Conservation (phyloP, 2,329 filamentous ascomycete genomes). For the Penicillium sp. region DNA sequence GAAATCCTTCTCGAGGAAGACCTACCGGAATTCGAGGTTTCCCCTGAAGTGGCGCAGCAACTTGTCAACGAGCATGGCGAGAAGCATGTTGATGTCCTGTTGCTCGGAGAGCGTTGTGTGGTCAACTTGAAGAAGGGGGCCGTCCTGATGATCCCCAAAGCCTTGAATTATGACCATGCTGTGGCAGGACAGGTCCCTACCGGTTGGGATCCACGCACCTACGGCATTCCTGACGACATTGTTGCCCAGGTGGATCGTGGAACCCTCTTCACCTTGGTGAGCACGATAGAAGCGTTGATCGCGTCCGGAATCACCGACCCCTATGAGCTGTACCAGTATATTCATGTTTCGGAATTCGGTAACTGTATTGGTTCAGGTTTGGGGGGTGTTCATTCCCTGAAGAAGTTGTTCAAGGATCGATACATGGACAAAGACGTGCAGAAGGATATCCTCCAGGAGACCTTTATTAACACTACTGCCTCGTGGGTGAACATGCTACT, state of each 20-base stretch:
- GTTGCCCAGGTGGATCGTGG: too few species aligned
- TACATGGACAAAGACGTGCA: constrained; percentile 94
- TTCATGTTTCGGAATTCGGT: constrained; percentile 91
- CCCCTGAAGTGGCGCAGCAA: too few species aligned
- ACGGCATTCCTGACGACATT: constrained; percentile 46
- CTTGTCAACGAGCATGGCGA: constrained; percentile 33
- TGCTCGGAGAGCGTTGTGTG: too few species aligned
- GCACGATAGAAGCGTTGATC: constrained; percentile 87
- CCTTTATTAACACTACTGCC: constrained; percentile 99
- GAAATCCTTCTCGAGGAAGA: constrained; percentile 78
- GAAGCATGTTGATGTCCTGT: too few species aligned
- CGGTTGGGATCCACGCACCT: constrained; percentile 91
- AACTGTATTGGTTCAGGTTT: constrained; percentile 97
- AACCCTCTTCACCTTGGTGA: constrained; percentile 69
- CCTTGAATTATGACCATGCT: background rate
- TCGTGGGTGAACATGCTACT: constrained; percentile 99
- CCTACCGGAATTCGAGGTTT: too few species aligned
- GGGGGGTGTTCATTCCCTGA: constrained; percentile 82
- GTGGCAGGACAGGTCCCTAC: constrained; percentile 54
- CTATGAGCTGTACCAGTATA: constrained; percentile 98
- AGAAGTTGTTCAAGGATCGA: constrained; percentile 94
- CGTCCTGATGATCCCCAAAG: too few species aligned
- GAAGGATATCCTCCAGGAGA: constrained; percentile 97
- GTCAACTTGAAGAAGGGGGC: too few species aligned
- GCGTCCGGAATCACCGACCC: constrained; percentile 92